These are phyloP conservation scores for Pichia membranifaciens DNA, from an alignment of 805 yeast species.

Conservation along the genomic window DNA sequence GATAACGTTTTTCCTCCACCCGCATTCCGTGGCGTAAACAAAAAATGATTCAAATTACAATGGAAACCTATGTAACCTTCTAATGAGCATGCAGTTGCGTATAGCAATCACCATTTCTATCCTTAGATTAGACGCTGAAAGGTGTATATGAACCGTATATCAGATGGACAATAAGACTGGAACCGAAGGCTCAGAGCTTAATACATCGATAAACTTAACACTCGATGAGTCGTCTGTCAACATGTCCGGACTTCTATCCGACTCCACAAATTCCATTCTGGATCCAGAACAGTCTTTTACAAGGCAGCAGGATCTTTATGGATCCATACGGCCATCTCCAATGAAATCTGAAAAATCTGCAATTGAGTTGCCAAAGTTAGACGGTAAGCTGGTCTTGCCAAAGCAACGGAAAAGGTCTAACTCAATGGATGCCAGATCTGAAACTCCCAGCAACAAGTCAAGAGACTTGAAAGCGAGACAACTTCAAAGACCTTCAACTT, in stretches of 20 bases:
- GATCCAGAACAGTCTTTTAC: slow-evolving; percentile 10
- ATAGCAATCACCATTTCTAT: too few species aligned
- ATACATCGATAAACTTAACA: not conserved
- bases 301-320: slow-evolving; percentile 24
- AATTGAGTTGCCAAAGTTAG: slow-evolving; percentile 15
- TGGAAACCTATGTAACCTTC: too few species aligned
- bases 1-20: too few species aligned
- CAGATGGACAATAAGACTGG: not conserved
- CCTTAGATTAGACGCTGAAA: too few species aligned
- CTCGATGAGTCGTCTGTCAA: not conserved
- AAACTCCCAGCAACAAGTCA: not conserved
- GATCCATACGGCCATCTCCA: slow-evolving; percentile 24
- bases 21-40: too few species aligned
- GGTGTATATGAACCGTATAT: too few species aligned
- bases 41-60: too few species aligned
- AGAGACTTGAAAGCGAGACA: not conserved
- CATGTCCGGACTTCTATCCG: not conserved
- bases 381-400: slow-evolving; percentile 19
- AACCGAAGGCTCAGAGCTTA: not conserved
- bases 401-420: slow-evolving; percentile 17
- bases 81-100: too few species aligned
- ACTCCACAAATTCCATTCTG: not conserved
- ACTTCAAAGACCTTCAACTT: slow-evolving; percentile 7
- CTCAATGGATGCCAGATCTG: not conserved
- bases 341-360: slow-evolving; percentile 18